Base-by-base conservation (phyloP, 2,329 filamentous ascomycete species). In the Alternaria gaisen region DNA sequence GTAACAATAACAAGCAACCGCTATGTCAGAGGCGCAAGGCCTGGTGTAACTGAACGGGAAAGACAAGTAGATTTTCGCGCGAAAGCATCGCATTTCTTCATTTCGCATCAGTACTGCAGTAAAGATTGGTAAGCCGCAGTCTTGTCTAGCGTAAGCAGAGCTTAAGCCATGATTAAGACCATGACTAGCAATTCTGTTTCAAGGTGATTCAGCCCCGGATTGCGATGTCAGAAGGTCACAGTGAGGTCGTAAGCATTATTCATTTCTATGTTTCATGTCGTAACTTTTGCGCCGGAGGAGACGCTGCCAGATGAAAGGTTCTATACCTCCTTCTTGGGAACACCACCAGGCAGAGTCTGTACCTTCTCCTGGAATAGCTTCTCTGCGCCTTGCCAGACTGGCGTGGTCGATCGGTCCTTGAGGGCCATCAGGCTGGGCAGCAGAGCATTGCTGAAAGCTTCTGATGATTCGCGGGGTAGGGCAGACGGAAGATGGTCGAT, bases 331-430 rank as follows among this genome's bases (percentile, higher is more conserved):
- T 72, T 74, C 54, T 65, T 65, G 24, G 73, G 72, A 1, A 71
- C 68, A 24, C 73, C 81, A 58, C 82, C 80, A 2, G 91, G 90
- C 66, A 94, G 80, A 12, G 86, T 89, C 41, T 86, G 85, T 47
- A 94, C 91, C 86, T 95, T 95, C 68, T 94, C 88, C 64, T 91
- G 82, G 82, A 94, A 97, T 56, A 97, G 83, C 81, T 92, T 90
- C 83, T 96, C 89, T 0, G 94, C 94, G 60, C 91, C 87, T 55
- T 87, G 84, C 94, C 94, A 97, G n/a, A 97, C 94, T 12, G 86
- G 85, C 26, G 89, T 85, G 20, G 85, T 90, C 60, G 85, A 82
- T 76, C 92, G 87, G 75, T 95, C 87, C 79, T 95, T 92, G 64
- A 97, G 85, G 62, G 89, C 85, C 62, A 95, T 80, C 68, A 97